Percentiles rank a stretch among this genome's conserved stretches.
These are phyloP conservation scores for Leccinum fibrillosum DNA, from an alignment of 768 basidiomycete genomes.

Conservation along the genomic window DNA sequence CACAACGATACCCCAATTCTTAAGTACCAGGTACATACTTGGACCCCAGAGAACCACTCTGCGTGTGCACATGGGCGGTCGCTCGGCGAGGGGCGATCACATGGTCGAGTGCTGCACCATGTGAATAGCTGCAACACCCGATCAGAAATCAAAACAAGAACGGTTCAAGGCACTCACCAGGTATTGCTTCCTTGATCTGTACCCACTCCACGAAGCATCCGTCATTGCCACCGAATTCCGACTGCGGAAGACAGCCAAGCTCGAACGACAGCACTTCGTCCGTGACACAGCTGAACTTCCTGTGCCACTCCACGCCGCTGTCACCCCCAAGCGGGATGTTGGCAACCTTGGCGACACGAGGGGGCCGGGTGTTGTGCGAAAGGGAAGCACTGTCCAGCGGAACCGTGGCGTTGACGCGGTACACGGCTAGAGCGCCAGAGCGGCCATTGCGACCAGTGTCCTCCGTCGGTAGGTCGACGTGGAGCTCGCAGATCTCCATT, in stretches of 20 bases:
- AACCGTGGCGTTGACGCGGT: constrained; percentile 8
- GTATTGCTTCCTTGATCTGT: constrained; percentile 10
- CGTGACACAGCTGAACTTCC: constrained; percentile 4
- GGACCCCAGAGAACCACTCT: background rate
- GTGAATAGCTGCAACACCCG: constrained; percentile 4
- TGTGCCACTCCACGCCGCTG: background rate
- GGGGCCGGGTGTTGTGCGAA: constrained; percentile 8
- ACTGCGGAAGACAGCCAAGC: constrained; percentile 7
- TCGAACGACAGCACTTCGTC: constrained; percentile 16
- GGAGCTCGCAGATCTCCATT: constrained; percentile 13
- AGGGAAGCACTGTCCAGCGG: constrained; percentile 8
- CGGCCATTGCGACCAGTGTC: background rate
- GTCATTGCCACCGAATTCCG: constrained; percentile 7
- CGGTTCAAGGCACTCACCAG: constrained; percentile 2
- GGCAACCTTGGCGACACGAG: constrained; percentile 6
- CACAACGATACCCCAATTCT: background rate
- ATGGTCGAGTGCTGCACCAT: constrained; percentile 10
- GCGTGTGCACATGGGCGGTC: background rate
- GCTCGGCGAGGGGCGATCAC: background rate
- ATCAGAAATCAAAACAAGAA: background rate
- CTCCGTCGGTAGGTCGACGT: constrained; percentile 5
- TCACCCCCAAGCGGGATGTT: background rate
- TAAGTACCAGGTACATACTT: background rate
- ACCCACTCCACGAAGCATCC: constrained; percentile 10
- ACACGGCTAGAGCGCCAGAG: constrained; percentile 1